Conservation (phyloP, 2,329 filamentous ascomycete genomes). For the Scleromitrula shiraiana region DNA sequence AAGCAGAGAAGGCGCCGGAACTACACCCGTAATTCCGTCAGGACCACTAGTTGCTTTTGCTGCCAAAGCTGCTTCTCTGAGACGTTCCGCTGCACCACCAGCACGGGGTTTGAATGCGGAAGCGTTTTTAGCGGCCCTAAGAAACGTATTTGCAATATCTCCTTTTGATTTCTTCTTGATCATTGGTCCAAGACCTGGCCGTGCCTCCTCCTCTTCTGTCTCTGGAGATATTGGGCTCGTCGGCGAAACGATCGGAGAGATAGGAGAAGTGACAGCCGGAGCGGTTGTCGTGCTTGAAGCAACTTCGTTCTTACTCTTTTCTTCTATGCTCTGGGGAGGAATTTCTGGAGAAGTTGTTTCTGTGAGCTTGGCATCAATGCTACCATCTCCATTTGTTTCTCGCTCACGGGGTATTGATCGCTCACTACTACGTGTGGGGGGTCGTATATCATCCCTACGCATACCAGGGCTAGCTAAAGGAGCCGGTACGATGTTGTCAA, state of each 20-base stretch:
- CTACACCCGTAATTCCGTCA: constrained; percentile 83
- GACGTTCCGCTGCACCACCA: constrained; percentile 75
- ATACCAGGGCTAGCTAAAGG: constrained; percentile 31
- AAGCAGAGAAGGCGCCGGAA: constrained; percentile 61
- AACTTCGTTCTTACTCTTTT: neutral
- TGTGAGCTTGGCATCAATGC: neutral
- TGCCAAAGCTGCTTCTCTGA: constrained; percentile 43
- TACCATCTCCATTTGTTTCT: constrained; percentile 9
- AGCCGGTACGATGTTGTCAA: constrained; percentile 30
- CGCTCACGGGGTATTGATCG: constrained; percentile 17
- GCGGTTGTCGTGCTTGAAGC: neutral
- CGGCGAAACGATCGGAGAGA: constrained; percentile 9
- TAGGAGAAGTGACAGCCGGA: constrained; percentile 4
- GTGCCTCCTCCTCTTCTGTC: constrained; percentile 29
- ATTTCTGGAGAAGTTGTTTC: constrained; percentile 2
- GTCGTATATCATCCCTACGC: constrained; percentile 28
- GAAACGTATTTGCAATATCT: constrained; percentile 69
- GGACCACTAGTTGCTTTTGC: constrained; percentile 57
- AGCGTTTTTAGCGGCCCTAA: constrained; percentile 70
- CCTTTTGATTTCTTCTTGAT: constrained; percentile 65
- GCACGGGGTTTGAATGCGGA: constrained; percentile 75
- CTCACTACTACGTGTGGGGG: constrained; percentile 29
- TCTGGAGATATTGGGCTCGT: constrained; percentile 1
- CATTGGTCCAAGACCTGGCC: constrained; percentile 86
- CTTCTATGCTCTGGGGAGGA: neutral